phyloP scores from a whole-genome alignment of 2,329 filamentous ascomycete species.

The Xylariomycetidae sp. region DNA sequence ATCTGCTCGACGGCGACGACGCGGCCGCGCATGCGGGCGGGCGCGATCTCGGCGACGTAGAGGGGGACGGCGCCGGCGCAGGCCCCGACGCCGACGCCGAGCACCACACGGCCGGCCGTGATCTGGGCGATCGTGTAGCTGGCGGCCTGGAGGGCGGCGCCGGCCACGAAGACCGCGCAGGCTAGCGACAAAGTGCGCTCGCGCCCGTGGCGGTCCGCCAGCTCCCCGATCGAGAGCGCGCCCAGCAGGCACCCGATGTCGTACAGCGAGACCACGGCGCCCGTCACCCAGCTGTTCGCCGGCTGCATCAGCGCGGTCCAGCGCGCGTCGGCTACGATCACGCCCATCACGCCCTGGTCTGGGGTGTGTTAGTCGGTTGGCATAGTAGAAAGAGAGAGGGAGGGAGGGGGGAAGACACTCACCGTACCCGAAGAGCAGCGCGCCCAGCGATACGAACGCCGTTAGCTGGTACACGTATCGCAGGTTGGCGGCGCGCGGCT shows the following conservation, averaged over 20 bases:
- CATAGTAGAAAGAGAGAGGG: neutral
- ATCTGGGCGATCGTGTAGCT: slow-evolving; percentile 22
- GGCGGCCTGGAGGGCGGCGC: slow-evolving; percentile 18
- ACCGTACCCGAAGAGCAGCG: slow-evolving; percentile 27
- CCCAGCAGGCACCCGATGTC: slow-evolving; percentile 26
- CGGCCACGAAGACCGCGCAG: slow-evolving; percentile 19
- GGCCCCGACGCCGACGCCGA: slow-evolving; percentile 24
- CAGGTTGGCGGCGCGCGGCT: slow-evolving; percentile 20
- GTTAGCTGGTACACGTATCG: slow-evolving; percentile 26
- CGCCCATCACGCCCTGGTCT: slow-evolving; percentile 27
- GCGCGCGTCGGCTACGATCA: slow-evolving; percentile 26
- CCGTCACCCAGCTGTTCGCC: slow-evolving; percentile 20
- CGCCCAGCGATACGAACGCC: slow-evolving; percentile 22
- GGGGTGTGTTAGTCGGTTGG: neutral
- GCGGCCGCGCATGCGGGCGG: slow-evolving; percentile 20
- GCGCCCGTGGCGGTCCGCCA: slow-evolving; percentile 23
- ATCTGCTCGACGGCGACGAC: slow-evolving; percentile 25
- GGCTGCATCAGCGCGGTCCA: slow-evolving; percentile 24
- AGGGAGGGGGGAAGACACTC: too few relatives aligned
- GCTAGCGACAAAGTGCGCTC: slow-evolving; percentile 24
- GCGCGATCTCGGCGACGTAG: slow-evolving; percentile 27
- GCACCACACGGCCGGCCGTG: slow-evolving; percentile 19
- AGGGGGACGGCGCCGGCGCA: slow-evolving; percentile 25
- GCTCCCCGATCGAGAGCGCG: slow-evolving; percentile 21
- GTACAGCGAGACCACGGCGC: slow-evolving; percentile 26